Evolutionary conservation across 2,329 filamentous ascomycete genomes (phyloP), one percentile per base, ranked within the genome.

Genomic region (Colletotrichum phormii): DNA sequence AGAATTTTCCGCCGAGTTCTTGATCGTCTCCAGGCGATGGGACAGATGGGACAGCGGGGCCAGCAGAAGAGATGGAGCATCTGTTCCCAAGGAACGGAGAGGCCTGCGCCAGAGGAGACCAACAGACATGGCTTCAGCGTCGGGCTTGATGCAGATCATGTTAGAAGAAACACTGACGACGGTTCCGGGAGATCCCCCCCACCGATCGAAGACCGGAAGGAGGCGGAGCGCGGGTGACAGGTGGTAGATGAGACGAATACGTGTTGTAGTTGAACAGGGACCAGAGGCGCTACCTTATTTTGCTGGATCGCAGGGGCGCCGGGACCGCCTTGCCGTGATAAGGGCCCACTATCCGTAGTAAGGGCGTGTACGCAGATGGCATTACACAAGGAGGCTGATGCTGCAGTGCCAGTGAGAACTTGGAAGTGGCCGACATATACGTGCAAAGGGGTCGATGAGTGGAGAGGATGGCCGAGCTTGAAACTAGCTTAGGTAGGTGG

Each of bases 181-280:
- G 37, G 67, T 59, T 53, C 57, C 64, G 75, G 73, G 68, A 64
- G 66, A 64, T 71, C 42, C 61, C 55, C 74, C 75, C 75, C 74
- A 75, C 75, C 73, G 69, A 74, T 75, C 74, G 72, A 68, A 75
- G 72, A 77, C 75, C 76, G 72, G 74, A 77, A 76, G 77, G 68
- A 76, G 76, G 67, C 72, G 72, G 77, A 76, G 72, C 71, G 68
- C 61, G 72, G 64, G 71, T 73, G 71, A 73, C 71, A 73, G 71
- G 62, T 67, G 61, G 58, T 59, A 77, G 64, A 76, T 78, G 76
- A 77, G 77, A 79, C 77, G 75, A 73, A 74, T 71, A 74, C 65
- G 68, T 37, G 63, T 63, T 73, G 67, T 60, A 51, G 49, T 65
- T 9, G 37, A 55, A 60, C 62, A 73, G 51, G 57, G 74, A 57